A percentile compares a stretch with the other conserved stretches of the same genome.
phyloP scores from a whole-genome alignment of 768 basidiomycete species.

The Pleurotus citrinopileatus region DNA sequence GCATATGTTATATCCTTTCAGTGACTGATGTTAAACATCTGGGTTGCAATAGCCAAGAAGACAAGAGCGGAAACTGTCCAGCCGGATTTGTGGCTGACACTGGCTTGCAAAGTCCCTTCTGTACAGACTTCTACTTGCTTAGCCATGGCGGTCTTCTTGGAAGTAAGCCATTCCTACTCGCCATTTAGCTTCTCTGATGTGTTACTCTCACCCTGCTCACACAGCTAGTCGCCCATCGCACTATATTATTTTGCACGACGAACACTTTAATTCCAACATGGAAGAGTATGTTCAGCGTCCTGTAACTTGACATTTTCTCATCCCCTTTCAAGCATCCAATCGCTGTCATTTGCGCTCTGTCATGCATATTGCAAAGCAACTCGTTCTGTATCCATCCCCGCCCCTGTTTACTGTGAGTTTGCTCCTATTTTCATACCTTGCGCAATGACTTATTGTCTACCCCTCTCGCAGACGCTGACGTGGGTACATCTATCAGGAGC shows the following conservation, averaged over 20 bases:
- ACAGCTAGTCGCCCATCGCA: slow-evolving; percentile 15
- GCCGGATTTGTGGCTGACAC: slow-evolving; percentile 79
- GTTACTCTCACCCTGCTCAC: not conserved
- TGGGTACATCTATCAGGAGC: slow-evolving; percentile 6
- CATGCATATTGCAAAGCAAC: slow-evolving; percentile 82
- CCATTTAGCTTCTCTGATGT: not conserved
- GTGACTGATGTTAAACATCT: not conserved
- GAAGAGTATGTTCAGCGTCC: slow-evolving; percentile 47
- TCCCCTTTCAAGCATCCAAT: slow-evolving; percentile 46
- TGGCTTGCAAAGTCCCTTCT: slow-evolving; percentile 65
- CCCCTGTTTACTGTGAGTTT: slow-evolving; percentile 76
- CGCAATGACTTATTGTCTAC: not conserved
- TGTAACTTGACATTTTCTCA: not conserved
- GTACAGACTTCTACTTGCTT: slow-evolving; percentile 77
- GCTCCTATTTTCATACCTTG: not conserved
- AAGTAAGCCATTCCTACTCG: slow-evolving; percentile 32
- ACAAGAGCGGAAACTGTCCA: slow-evolving; percentile 68
- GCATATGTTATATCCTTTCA: not conserved
- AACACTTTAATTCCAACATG: slow-evolving; percentile 40
- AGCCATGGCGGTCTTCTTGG: slow-evolving; percentile 78
- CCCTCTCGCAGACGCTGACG: slow-evolving; percentile 21
- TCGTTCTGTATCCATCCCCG: slow-evolving; percentile 82
- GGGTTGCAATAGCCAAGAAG: slow-evolving; percentile 47
- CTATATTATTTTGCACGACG: slow-evolving; percentile 14
- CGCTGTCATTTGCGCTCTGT: slow-evolving; percentile 68